phyloP scores from a whole-genome alignment of 2,329 filamentous ascomycete species.

The Aspergillus sp. region DNA sequence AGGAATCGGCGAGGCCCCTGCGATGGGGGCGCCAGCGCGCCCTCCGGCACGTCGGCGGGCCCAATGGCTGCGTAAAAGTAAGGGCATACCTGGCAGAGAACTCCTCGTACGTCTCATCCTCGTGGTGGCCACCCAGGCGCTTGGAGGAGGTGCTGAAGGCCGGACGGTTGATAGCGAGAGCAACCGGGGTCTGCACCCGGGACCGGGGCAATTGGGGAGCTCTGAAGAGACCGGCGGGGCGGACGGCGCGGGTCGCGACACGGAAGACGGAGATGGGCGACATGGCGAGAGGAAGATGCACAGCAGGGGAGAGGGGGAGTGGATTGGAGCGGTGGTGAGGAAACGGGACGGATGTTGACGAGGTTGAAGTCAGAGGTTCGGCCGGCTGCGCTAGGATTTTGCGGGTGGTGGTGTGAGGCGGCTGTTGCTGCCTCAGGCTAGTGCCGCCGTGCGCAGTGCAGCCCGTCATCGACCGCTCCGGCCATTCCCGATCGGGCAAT shows the following conservation, averaged over 20 bases:
- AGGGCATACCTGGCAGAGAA: constrained; percentile 85
- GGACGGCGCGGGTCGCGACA: constrained; percentile 65
- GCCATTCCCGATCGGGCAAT: constrained; percentile 15
- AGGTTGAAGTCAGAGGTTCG: constrained; percentile 22
- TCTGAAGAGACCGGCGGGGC: constrained; percentile 60
- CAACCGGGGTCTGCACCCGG: constrained; percentile 56
- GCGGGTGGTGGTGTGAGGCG: constrained; percentile 38
- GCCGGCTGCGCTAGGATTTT: constrained; percentile 32
- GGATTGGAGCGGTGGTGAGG: neutral
- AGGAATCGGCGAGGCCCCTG: constrained; percentile 7
- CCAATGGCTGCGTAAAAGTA: constrained; percentile 22
- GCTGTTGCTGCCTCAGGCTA: constrained; percentile 23
- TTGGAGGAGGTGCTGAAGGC: constrained; percentile 57
- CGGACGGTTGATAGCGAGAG: constrained; percentile 57
- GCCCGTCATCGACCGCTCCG: constrained; percentile 17
- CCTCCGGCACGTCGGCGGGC: constrained; percentile 9
- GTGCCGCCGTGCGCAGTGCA: neutral
- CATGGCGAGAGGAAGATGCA: constrained; percentile 48
- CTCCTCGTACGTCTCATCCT: constrained; percentile 98
- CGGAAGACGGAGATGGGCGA: constrained; percentile 68
- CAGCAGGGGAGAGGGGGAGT: constrained; percentile 18
- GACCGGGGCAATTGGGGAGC: constrained; percentile 58
- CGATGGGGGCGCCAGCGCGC: constrained; percentile 9
- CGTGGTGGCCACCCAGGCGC: constrained; percentile 61
- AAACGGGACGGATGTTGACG: constrained; percentile 19